A percentile compares a stretch with the other conserved stretches of the same genome.
phyloP scores from a whole-genome alignment of 2,329 filamentous ascomycete species.

The Elsinoe arachidis region DNA sequence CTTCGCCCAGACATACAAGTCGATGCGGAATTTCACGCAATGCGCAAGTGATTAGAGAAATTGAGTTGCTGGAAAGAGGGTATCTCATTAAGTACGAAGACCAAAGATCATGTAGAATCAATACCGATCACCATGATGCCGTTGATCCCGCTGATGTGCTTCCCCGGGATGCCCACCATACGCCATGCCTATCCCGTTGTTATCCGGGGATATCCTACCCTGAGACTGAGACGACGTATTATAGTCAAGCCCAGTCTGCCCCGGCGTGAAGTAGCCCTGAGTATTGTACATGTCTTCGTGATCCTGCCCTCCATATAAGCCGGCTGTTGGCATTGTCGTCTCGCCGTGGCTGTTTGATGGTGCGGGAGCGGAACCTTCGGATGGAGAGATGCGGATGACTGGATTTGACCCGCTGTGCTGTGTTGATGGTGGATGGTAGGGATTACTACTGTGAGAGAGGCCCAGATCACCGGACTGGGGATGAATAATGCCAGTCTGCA shows the following conservation, averaged over 20 bases:
- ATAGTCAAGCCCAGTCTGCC: neutral
- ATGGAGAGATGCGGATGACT: constrained; percentile 6
- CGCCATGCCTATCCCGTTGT: neutral
- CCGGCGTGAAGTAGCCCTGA: neutral
- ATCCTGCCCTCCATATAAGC: constrained; percentile 2
- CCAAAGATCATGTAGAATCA: neutral
- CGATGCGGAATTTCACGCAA: too few relatives aligned
- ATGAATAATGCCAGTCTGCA: neutral
- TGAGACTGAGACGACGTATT: neutral
- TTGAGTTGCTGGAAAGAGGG: neutral
- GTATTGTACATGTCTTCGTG: constrained; percentile 9
- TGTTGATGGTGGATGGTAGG: neutral
- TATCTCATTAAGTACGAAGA: neutral
- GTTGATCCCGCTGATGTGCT: neutral
- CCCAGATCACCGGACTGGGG: neutral
- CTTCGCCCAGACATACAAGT: too few relatives aligned
- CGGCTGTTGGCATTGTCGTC: constrained; percentile 3
- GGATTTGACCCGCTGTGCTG: neutral
- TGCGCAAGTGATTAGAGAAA: too few relatives aligned
- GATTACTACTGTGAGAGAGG: neutral
- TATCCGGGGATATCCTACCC: neutral
- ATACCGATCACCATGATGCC: constrained; percentile 7
- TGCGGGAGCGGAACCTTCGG: neutral
- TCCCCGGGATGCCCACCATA: constrained; percentile 4
- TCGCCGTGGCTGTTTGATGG: neutral